A percentile compares a stretch with the other conserved stretches of the same genome.
Conservation (phyloP, 139 green algal genomes). For the Chlamydomonas sp. region DNA sequence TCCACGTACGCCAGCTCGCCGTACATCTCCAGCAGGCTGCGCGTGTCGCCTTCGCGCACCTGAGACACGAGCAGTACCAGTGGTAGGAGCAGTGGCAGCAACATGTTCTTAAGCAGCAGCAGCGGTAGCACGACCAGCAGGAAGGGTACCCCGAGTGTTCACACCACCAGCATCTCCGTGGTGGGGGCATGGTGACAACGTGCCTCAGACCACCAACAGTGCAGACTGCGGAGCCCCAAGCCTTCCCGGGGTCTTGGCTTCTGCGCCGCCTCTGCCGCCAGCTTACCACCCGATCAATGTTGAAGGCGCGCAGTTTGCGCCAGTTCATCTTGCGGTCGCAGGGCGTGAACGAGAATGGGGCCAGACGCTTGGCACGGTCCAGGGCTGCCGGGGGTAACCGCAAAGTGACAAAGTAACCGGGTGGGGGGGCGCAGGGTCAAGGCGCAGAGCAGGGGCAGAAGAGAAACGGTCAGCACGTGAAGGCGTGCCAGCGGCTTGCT, state of each 20-base stretch:
- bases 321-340: constrained; percentile 51
- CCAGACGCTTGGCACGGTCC: constrained; percentile 44
- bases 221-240: no score
- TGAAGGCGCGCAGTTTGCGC: constrained; percentile 46
- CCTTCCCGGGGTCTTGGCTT: no score
- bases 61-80: neutral
- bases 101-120: no score
- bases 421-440: no score
- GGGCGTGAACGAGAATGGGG: constrained; percentile 36
- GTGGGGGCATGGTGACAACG: no score
- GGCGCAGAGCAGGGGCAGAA: no score
- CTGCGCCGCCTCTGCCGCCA: neutral
- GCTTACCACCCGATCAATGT: constrained; percentile 38
- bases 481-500: no score
- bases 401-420: neutral
- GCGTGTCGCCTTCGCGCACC: constrained; percentile 34
- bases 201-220: no score
- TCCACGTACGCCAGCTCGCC: constrained; percentile 43
- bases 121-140: no score
- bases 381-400: constrained; percentile 9
- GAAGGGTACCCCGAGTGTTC: no score
- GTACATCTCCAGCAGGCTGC: constrained; percentile 32
- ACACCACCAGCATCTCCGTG: neutral
- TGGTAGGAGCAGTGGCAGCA: no score
- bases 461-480: no score